Conservation (phyloP, 2,329 filamentous ascomycete species). For the Cytospora paraplurivora region DNA sequence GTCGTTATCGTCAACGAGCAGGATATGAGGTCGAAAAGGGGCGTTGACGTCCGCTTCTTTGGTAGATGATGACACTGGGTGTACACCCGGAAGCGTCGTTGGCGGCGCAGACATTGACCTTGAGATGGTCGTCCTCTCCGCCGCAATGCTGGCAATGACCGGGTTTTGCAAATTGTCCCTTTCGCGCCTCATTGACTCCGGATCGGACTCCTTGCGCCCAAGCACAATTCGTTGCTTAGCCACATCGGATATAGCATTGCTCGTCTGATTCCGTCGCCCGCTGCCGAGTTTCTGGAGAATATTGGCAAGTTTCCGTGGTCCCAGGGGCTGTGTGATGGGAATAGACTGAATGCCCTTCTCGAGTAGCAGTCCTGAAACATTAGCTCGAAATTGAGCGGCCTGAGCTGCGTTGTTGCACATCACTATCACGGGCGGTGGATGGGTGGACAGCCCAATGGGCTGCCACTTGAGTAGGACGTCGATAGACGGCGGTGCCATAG, state of each 20-base stretch:
- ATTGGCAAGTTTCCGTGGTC: conserved; percentile 20
- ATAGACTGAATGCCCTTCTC: conserved; percentile 19
- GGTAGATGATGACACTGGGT: neutral
- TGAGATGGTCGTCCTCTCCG: neutral
- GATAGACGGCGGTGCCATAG: conserved; percentile 31
- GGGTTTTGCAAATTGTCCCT: conserved; percentile 15
- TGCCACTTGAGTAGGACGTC: conserved; percentile 17
- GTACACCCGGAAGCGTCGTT: neutral
- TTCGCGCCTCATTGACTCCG: conserved; percentile 23
- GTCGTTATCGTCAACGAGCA: conserved; percentile 47
- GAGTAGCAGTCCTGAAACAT: conserved; percentile 13
- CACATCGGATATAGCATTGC: neutral
- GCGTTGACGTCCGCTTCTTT: neutral
- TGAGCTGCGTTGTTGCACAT: conserved; percentile 19
- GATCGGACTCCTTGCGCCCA: conserved; percentile 22
- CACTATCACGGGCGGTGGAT: conserved; percentile 4
- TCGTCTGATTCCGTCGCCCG: neutral
- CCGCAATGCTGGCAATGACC: neutral
- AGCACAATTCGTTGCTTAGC: conserved; percentile 17
- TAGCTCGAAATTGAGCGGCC: conserved; percentile 13
- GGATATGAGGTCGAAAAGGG: conserved; percentile 32
- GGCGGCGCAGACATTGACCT: conserved; percentile 20
- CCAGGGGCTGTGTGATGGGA: conserved; percentile 20
- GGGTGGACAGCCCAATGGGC: neutral
- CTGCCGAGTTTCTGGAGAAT: conserved; percentile 15